Percentiles rank a stretch among this genome's conserved stretches.
Evolutionary conservation across 441 rosid genomes (phyloP).

Genomic region (Adansonia madagascariensis): DNA sequence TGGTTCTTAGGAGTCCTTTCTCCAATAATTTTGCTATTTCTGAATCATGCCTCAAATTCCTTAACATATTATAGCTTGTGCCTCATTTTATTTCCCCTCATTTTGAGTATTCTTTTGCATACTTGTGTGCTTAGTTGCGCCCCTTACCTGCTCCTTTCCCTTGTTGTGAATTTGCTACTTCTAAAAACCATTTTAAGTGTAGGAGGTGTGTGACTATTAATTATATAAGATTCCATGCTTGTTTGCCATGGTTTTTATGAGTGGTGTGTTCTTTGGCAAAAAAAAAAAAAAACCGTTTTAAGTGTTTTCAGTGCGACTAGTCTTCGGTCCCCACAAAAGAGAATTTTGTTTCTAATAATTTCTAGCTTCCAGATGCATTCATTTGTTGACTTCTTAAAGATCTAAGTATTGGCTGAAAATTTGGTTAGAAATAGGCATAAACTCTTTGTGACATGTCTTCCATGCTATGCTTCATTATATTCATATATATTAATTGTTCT

Average conservation of each 20-base stretch:
- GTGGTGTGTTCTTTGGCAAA: neutral
- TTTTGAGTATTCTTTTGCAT: neutral
- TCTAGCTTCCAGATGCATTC: neutral
- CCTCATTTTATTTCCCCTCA: neutral
- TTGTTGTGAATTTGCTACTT: neutral
- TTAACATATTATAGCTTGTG: neutral
- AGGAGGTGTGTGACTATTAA: constrained; percentile 3
- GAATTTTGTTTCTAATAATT: neutral
- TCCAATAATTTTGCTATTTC: neutral
- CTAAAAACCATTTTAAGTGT: neutral
- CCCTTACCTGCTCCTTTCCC: constrained; percentile 3
- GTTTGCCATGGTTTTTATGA: neutral
- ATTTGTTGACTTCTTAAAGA: neutral
- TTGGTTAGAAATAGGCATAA: constrained; percentile 5
- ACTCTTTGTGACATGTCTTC: constrained; percentile 24
- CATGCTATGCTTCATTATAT: neutral
- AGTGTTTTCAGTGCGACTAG: neutral
- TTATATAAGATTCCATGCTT: neutral
- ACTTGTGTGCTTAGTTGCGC: neutral
- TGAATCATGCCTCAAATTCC: neutral
- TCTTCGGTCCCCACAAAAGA: neutral
- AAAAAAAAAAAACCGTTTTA: neutral
- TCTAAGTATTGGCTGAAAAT: constrained; percentile 11
- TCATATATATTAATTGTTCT: neutral
- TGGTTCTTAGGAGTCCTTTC: neutral